phyloP scores from a whole-genome alignment of 2,329 filamentous ascomycete genomes.

The Rosellinia necatrix region DNA sequence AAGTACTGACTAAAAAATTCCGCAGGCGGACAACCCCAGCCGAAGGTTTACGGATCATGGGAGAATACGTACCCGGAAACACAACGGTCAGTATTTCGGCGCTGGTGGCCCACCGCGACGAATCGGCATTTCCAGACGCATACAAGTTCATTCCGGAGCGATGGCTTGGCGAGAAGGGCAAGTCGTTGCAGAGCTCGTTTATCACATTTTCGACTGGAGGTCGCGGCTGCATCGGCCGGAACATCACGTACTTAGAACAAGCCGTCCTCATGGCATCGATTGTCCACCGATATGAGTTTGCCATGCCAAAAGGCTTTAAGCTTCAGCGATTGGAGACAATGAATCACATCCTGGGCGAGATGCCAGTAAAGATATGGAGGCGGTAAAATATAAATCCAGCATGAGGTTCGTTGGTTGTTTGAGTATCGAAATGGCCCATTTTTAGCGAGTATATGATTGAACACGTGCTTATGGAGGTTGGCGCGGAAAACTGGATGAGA shows the following conservation, averaged over 20 bases:
- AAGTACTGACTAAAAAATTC: neutral
- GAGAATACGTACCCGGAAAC: slow-evolving; percentile 8
- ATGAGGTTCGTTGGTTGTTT: too few relatives aligned
- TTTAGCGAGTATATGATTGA: too few relatives aligned
- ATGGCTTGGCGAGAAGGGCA: slow-evolving; percentile 10
- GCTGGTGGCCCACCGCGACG: slow-evolving; percentile 8
- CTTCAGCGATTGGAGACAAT: slow-evolving; percentile 5
- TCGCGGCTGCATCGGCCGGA: slow-evolving; percentile 9
- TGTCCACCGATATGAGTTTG: slow-evolving; percentile 9
- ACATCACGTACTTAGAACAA: slow-evolving; percentile 13
- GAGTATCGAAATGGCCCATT: too few relatives aligned
- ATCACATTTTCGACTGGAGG: slow-evolving; percentile 4
- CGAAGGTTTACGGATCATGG: slow-evolving; percentile 7
- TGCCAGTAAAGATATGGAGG: slow-evolving; percentile 13
- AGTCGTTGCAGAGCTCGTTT: slow-evolving; percentile 8
- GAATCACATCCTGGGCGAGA: slow-evolving; percentile 15
- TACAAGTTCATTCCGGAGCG: neutral
- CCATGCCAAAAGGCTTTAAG: slow-evolving; percentile 1
- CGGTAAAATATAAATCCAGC: too few relatives aligned
- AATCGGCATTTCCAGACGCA: slow-evolving; percentile 1
- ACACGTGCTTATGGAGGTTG: too few relatives aligned
- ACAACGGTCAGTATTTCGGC: slow-evolving; percentile 14
- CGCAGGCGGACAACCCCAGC: slow-evolving; percentile 2
- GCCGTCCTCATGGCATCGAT: slow-evolving; percentile 5
- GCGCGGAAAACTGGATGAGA: too few relatives aligned